Conservation (phyloP, 345 rosid genomes). For the Durio zibethinus region DNA sequence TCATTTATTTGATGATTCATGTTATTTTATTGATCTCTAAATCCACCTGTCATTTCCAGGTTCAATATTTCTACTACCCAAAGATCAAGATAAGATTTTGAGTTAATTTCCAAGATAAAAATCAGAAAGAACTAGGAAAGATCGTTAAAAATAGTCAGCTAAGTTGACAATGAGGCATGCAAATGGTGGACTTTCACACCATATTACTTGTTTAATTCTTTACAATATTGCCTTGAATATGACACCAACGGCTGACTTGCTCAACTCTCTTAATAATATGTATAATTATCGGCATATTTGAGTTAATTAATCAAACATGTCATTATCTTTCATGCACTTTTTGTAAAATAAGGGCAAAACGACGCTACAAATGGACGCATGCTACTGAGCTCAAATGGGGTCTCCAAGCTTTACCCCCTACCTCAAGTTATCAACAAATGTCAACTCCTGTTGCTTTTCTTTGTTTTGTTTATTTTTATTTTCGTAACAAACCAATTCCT, state of each 20-base stretch:
- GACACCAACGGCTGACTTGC: slow-evolving; percentile 19
- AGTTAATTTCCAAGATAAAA: not conserved
- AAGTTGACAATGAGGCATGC: slow-evolving; percentile 34
- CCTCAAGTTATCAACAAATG: slow-evolving; percentile 28
- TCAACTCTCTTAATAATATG: slow-evolving; percentile 1
- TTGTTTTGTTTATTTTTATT: slow-evolving; percentile 10
- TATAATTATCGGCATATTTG: not conserved
- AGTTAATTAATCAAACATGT: slow-evolving; percentile 1
- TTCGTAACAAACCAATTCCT: slow-evolving; percentile 18
- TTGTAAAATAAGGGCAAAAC: slow-evolving; percentile 18
- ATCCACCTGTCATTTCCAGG: slow-evolving; percentile 4
- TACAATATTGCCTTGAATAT: slow-evolving; percentile 10
- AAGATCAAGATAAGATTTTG: not conserved
- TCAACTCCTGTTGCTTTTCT: slow-evolving; percentile 26
- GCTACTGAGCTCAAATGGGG: slow-evolving; percentile 39
- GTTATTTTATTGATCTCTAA: not conserved
- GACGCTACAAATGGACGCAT: slow-evolving; percentile 25
- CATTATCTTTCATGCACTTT: slow-evolving; percentile 30
- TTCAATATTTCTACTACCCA: not conserved
- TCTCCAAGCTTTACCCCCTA: slow-evolving; percentile 9
- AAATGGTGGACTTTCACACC: slow-evolving; percentile 18
- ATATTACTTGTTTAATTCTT: not conserved
- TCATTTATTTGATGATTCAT: not conserved
- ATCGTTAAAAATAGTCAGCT: slow-evolving; percentile 18
- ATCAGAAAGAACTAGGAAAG: not conserved